Evolutionary conservation across 2,329 filamentous ascomycete genomes (phyloP).

Genomic region (Cladosporium sp.): DNA sequence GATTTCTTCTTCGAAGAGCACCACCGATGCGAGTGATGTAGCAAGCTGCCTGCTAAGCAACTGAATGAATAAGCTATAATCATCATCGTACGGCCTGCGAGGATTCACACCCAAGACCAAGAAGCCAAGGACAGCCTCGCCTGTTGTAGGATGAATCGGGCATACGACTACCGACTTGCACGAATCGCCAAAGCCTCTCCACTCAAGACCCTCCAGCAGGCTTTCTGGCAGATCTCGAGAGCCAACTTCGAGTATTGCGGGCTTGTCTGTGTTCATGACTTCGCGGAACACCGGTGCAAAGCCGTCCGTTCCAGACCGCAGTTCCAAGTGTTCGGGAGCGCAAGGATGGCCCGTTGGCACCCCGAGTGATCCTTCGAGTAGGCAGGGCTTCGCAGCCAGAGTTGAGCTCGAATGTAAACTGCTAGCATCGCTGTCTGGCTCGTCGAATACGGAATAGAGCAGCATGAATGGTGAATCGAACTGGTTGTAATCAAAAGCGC

Average conservation of each 20-base stretch:
- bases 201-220: constrained; percentile 63
- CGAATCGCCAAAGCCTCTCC: constrained; percentile 66
- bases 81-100: constrained; percentile 70
- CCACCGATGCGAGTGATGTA: constrained; percentile 75
- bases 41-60: constrained; percentile 70
- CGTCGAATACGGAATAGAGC: constrained; percentile 70
- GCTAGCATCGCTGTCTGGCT: constrained; percentile 64
- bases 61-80: constrained; percentile 73
- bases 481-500: constrained; percentile 68
- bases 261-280: constrained; percentile 63
- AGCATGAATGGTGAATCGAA: constrained; percentile 71
- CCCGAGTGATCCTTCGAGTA: constrained; percentile 68
- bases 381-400: constrained; percentile 57
- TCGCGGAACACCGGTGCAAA: constrained; percentile 73
- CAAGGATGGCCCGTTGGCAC: constrained; percentile 60
- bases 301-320: constrained; percentile 64
- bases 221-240: constrained; percentile 59
- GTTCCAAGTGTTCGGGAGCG: constrained; percentile 59
- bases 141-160: constrained; percentile 72
- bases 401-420: constrained; percentile 66
- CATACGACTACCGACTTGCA: constrained; percentile 69
- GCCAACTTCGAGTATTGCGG: constrained; percentile 63
- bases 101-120: constrained; percentile 76
- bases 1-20: constrained; percentile 80
- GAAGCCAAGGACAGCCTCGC: constrained; percentile 70